Base-by-base conservation (phyloP, 805 yeast species). In the Spathaspora passalidarum region DNA sequence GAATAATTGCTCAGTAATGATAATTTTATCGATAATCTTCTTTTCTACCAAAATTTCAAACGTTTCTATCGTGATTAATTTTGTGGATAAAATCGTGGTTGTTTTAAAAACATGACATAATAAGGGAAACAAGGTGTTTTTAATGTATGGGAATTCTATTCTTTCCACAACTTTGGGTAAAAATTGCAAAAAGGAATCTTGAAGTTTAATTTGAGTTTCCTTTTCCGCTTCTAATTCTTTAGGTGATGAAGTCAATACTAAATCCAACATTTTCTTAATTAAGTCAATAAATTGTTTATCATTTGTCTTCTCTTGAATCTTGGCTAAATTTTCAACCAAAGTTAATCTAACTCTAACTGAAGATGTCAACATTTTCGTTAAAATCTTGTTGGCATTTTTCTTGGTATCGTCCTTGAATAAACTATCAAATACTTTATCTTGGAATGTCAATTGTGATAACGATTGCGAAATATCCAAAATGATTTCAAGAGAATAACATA, bases 41-140 rank as follows among this genome's bases (percentile, higher is more conserved):
- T 74, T 69, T 17, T 72, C 76, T 14, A 87, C 76, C 56, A 90
- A 65, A 40, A 68, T 57, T 11, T 78, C 73, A 54, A 90, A 82
- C 1, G 87, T 74, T 16, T 73, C 67, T 18, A 89, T 72, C 2
- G 94, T 79, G 13, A 80, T 74, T 14, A 85, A 69, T 57, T 94
- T 92, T 21, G 94, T 86, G 4, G 86, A 81, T 26, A 91, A 70
- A 22, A 94, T 81, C 0, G 91, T 88, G 1, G 99, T 94, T 38
- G 88, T 85, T 32, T 89, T 79, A 65, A 92, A 94, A 6, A 88
- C 76, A 38, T 75, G 76, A 38, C 88, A 78, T 14, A 89, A 70
- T 38, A 81, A 66, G 2, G 96, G 96, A 60, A 87, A 80, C n/a
- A 90, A 68, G 25, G 80, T 79, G 54, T 81, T 84, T 54, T 92